Conservation (phyloP, 2,329 filamentous ascomycete genomes). For the Cordyceps fumosorosea region DNA sequence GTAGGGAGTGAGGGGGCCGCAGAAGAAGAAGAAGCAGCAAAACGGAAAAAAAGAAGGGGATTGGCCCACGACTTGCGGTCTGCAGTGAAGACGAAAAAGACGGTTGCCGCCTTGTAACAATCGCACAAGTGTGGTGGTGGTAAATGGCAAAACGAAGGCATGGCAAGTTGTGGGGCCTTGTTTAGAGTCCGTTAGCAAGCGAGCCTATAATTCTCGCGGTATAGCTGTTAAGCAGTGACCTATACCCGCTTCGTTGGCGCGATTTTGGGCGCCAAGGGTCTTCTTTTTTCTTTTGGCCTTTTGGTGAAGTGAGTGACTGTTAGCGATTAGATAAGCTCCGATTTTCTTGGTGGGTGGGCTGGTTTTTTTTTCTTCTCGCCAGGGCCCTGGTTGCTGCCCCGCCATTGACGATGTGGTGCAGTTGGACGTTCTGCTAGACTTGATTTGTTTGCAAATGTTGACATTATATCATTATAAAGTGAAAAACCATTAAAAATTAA, state of each 20-base stretch:
- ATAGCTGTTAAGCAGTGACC: not conserved
- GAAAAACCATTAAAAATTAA: too few relatives aligned
- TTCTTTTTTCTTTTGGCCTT: not conserved
- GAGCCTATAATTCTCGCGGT: not conserved
- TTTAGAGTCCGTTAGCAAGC: not conserved
- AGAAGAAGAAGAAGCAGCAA: not conserved
- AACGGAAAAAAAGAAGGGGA: too few relatives aligned
- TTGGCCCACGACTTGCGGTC: not conserved
- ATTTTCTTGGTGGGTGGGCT: not conserved
- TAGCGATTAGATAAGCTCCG: slow-evolving; percentile 11
- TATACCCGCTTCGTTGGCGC: not conserved
- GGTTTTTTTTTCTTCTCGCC: not conserved
- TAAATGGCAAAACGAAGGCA: not conserved
- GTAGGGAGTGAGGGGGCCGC: not conserved
- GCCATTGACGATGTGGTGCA: not conserved
- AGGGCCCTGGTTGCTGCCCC: not conserved
- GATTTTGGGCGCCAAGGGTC: not conserved
- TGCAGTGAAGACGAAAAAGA: not conserved
- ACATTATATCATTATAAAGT: too few relatives aligned
- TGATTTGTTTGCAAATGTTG: too few relatives aligned
- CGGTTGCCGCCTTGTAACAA: not conserved
- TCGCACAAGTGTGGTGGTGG: slow-evolving; percentile 2
- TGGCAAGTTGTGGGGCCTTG: not conserved
- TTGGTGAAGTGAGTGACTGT: not conserved
- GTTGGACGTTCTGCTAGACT: too few relatives aligned